Conservation (phyloP, 2,329 filamentous ascomycete species). For the Hansfordia pulvinata region DNA sequence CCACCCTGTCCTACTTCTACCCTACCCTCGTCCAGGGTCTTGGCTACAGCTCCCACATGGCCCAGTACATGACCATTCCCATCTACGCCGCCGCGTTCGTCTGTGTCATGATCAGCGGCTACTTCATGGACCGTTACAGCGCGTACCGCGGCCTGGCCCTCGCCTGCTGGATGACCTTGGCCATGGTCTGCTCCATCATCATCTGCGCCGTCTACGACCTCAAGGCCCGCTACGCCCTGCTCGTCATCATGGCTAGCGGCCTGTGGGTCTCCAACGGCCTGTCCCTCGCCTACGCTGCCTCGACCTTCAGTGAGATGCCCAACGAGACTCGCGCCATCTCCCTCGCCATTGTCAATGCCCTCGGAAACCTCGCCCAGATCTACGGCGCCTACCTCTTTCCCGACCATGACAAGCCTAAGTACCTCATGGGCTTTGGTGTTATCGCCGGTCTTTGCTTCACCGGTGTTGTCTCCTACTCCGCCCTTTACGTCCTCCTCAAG, state of each 20-base stretch:
- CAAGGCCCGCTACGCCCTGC: conserved; percentile 36
- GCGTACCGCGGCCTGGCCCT: conserved; percentile 33
- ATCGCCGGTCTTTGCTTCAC: conserved; percentile 13
- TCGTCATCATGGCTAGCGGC: conserved; percentile 41
- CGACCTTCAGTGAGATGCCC: conserved; percentile 33
- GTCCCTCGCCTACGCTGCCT: conserved; percentile 34
- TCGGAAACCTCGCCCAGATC: conserved; percentile 40
- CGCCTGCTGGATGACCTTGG: conserved; percentile 28
- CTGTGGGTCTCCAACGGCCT: conserved; percentile 39
- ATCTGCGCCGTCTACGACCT: conserved; percentile 32
- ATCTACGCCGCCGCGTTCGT: conserved; percentile 40
- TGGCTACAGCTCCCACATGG: conserved; percentile 28
- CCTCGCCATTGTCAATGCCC: conserved; percentile 36
- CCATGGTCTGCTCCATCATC: conserved; percentile 22
- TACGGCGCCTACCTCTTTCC: conserved; percentile 28
- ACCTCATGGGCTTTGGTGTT: conserved; percentile 10
- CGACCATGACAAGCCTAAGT: conserved; percentile 8
- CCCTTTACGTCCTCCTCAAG: conserved; percentile 2
- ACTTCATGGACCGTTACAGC: conserved; percentile 30
- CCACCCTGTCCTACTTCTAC: conserved; percentile 39
- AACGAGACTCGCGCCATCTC: conserved; percentile 35
- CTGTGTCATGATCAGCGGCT: conserved; percentile 28
- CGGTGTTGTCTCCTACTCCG: conserved; percentile 6
- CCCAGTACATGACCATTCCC: conserved; percentile 37
- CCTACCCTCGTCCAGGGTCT: conserved; percentile 36